Evolutionary conservation across 495 filamentous ascomycete genomes (phyloP).

Genomic region (Annulohypoxylon moriforme): DNA sequence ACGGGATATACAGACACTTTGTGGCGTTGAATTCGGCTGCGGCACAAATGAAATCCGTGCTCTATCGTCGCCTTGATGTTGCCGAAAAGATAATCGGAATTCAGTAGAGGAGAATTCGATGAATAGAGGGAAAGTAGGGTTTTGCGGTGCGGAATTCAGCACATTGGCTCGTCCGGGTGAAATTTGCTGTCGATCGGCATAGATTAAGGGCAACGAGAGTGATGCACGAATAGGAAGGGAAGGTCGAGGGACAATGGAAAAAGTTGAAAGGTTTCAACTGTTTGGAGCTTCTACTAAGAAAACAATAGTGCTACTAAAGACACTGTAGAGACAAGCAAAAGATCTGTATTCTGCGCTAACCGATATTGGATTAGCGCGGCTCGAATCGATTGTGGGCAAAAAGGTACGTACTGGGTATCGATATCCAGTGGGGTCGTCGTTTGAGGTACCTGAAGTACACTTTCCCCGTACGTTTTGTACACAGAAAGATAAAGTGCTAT

Average conservation of each 20-base stretch:
- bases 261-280: slow-evolving; percentile 32
- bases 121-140: neutral
- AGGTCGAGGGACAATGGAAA: slow-evolving; percentile 25
- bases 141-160: neutral
- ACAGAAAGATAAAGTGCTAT: neutral
- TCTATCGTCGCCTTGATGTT: neutral
- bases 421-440: neutral
- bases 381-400: neutral
- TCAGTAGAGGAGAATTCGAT: neutral
- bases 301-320: slow-evolving; percentile 38
- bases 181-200: slow-evolving; percentile 14
- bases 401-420: slow-evolving; percentile 25
- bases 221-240: slow-evolving; percentile 6
- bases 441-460: neutral
- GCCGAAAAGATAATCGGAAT: neutral
- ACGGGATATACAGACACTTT: neutral
- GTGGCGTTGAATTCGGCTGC: neutral
- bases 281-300: slow-evolving; percentile 31
- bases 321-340: slow-evolving; percentile 15
- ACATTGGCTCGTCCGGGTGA: neutral
- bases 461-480: neutral
- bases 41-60: neutral
- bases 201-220: neutral
- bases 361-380: slow-evolving; percentile 37
- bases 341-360: slow-evolving; percentile 16